A percentile compares a stretch with the other conserved stretches of the same genome.
Conservation (phyloP, 129 eudicot species). For the Centrapalus pauciflorus region DNA sequence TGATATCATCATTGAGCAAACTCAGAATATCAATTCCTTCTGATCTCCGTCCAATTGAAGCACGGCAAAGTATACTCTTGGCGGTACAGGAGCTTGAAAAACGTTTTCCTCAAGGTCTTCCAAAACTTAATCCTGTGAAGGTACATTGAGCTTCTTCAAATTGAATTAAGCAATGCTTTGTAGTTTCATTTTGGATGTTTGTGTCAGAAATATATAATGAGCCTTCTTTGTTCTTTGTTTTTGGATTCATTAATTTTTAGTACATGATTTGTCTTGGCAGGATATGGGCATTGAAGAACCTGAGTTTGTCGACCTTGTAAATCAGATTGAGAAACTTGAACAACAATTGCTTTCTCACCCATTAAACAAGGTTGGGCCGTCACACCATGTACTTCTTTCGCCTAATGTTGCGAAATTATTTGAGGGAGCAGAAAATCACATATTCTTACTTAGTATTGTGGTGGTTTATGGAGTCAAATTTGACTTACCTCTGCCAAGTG, state of each 20-base stretch:
- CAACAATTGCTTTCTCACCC: slow-evolving; percentile 72
- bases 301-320: slow-evolving; percentile 75
- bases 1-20: slow-evolving; percentile 78
- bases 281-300: slow-evolving; percentile 92
- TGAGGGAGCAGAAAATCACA: background rate
- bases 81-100: slow-evolving; percentile 90
- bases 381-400: background rate
- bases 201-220: background rate
- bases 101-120: slow-evolving; percentile 93
- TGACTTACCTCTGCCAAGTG: background rate
- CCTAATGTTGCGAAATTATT: background rate
- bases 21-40: slow-evolving; percentile 81
- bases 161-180: background rate
- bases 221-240: background rate
- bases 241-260: background rate
- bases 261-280: slow-evolving; percentile 33
- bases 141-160: slow-evolving; percentile 27
- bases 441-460: background rate
- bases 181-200: background rate
- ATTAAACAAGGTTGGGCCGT: slow-evolving; percentile 59
- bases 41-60: slow-evolving; percentile 88
- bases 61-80: slow-evolving; percentile 69
- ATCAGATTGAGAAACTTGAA: slow-evolving; percentile 79
- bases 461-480: background rate
- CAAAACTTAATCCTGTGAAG: slow-evolving; percentile 97